Evolutionary conservation across 371 early-diverging fungal genomes (phyloP).

Genomic region (Mortierella sp.): DNA sequence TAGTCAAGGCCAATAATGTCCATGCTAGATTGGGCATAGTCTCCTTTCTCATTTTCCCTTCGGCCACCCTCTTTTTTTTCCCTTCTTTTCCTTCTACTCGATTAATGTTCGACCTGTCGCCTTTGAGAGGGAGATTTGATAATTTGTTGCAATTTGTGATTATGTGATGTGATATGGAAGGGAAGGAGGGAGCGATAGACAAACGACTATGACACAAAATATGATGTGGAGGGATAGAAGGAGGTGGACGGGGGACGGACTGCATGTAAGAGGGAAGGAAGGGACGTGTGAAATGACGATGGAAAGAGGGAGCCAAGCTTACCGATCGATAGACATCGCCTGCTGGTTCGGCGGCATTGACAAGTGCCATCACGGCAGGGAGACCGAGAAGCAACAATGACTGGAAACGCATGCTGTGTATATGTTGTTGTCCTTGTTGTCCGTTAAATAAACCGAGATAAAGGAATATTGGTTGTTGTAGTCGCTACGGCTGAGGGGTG

Average conservation of each 20-base stretch:
- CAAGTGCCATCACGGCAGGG: constrained; percentile 30
- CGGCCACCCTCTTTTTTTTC: not conserved
- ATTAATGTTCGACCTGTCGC: not conserved
- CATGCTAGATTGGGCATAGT: constrained; percentile 37
- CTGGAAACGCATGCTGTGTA: constrained; percentile 25
- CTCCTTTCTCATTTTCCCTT: not conserved
- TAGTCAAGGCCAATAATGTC: constrained; percentile 10
- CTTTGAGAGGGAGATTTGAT: not conserved
- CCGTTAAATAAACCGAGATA: not conserved
- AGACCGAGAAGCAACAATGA: constrained; percentile 24
- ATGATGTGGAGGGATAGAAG: not conserved
- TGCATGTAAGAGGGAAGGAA: not conserved
- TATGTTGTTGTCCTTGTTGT: not conserved
- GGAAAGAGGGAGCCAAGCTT: not conserved
- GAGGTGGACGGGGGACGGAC: not conserved
- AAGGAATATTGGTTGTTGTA: not conserved
- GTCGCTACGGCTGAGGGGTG: not conserved
- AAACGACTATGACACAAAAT: too few relatives aligned
- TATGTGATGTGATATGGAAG: not conserved
- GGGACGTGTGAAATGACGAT: not conserved
- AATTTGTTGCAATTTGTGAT: not conserved
- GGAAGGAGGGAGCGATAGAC: too few relatives aligned
- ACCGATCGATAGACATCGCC: constrained; percentile 17
- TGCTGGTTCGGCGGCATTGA: constrained; percentile 6
- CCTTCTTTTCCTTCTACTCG: not conserved